phyloP scores from a whole-genome alignment of 2,329 filamentous ascomycete species.

The Cladosporium cucumerinum region DNA sequence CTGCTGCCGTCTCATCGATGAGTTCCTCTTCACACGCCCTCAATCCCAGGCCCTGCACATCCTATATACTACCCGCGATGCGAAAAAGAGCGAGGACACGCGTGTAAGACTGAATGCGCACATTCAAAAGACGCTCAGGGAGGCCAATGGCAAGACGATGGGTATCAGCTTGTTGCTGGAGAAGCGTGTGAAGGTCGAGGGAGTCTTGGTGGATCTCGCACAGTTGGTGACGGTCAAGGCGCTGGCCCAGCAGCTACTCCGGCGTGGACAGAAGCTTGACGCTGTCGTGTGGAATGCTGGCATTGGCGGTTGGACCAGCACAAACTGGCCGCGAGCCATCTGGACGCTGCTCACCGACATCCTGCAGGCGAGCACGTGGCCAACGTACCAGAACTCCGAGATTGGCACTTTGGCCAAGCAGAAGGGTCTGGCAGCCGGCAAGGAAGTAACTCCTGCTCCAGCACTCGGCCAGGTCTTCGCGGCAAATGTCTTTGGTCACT shows the following conservation, averaged over 20 bases:
- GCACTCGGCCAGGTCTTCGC: conserved; percentile 78
- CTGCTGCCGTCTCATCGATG: conserved; percentile 80
- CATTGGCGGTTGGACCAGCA: conserved; percentile 78
- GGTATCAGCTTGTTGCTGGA: conserved; percentile 36
- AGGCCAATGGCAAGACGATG: conserved; percentile 30
- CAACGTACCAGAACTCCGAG: conserved; percentile 67
- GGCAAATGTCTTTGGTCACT: conserved; percentile 93
- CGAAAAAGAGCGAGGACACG: conserved; percentile 71
- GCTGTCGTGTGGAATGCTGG: conserved; percentile 82
- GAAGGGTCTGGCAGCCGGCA: conserved; percentile 42
- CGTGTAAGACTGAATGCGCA: conserved; percentile 53
- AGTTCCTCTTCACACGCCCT: conserved; percentile 71
- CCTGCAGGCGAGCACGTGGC: conserved; percentile 69
- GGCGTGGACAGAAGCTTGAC: conserved; percentile 69
- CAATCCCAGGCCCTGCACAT: conserved; percentile 69
- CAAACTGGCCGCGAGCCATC: conserved; percentile 64
- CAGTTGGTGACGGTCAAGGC: conserved; percentile 54
- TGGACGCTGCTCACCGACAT: conserved; percentile 59
- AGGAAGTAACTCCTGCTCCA: conserved; percentile 45
- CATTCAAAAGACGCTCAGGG: conserved; percentile 48
- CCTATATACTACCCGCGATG: conserved; percentile 77
- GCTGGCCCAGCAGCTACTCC: conserved; percentile 50
- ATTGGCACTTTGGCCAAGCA: conserved; percentile 53
- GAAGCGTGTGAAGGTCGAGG: conserved; percentile 49
- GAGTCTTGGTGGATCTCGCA: conserved; percentile 58